Evolutionary conservation across 345 rosid genomes (phyloP), one percentile per base, ranked within the genome.

Genomic region (Camelina sativa): DNA sequence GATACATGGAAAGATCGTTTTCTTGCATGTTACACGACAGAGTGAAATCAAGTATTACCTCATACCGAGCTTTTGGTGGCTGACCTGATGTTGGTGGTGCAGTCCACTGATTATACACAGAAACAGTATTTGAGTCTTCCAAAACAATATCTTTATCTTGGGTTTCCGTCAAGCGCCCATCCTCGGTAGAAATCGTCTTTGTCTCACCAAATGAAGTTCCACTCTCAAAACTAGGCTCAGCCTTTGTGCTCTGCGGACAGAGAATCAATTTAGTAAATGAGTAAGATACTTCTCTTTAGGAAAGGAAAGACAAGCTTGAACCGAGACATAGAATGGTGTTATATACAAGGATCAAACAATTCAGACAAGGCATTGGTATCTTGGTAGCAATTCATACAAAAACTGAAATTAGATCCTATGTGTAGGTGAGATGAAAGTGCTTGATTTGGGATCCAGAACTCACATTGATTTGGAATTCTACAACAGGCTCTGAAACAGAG

Each of bases 91-190:
- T 79, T 48, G 78, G 83, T 58, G 92, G 93, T 54, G 82, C 73
- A 80, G 78, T 83, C 98, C 98, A 94, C 78, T 90, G 89, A 82
- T 87, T 97, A 80, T 87, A 91, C 51, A 90, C 85, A 76, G 75
- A 84, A 83, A 90, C 63, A 35, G 83, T 76, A 83, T 87, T 84
- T 70, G 84, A 81, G 78, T 85, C 88, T 88, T 90, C 96, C n/a
- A 83, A 86, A 66, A 91, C 89, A 4, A 87, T 86, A 75, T 91
- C 98, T 84, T 94, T 91, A 74, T 94, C 96, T 79, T 90, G 89
- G 73, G 92, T 84, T 63, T 86, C 91, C 64, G 80, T 65, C 56
- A 77, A 57, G 65, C 66, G 80, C 60, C 83, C 87, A 79, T 82
- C 89, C 81, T 85, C 96, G 17, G 73, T 76, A 30, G 89, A 69